Evolutionary conservation across 495 filamentous ascomycete genomes (phyloP).

Genomic region (Daldinia loculata): DNA sequence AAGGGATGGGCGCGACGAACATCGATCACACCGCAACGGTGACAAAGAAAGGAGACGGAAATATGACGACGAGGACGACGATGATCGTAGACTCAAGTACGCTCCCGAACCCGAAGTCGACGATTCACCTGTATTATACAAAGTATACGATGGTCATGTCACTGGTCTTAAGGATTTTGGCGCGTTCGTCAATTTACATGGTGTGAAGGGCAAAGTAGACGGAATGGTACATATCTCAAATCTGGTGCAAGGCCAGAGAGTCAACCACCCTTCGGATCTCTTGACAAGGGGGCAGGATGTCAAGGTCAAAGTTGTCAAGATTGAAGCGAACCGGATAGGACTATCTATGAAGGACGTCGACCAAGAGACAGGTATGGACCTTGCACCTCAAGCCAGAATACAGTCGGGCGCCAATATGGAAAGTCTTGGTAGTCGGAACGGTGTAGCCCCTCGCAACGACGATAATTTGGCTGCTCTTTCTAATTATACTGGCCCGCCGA

Average conservation of each 20-base stretch:
- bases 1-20: conserved; percentile 70
- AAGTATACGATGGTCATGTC: conserved; percentile 88
- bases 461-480: conserved; percentile 69
- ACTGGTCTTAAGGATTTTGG: conserved; percentile 96
- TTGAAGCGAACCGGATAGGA: conserved; percentile 80
- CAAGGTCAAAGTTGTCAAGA: conserved; percentile 91
- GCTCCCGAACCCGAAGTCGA: conserved; percentile 81
- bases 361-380: conserved; percentile 85
- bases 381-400: conserved; percentile 80
- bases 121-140: conserved; percentile 80
- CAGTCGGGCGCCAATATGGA: conserved; percentile 94
- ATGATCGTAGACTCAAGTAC: conserved; percentile 71
- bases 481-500: conserved; percentile 59
- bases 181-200: conserved; percentile 90
- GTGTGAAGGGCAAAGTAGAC: conserved; percentile 87
- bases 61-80: conserved; percentile 56
- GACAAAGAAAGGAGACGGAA: conserved; percentile 55
- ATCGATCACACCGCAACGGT: conserved; percentile 59
- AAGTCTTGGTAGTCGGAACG: conserved; percentile 74
- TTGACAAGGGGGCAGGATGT: conserved; percentile 82
- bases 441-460: conserved; percentile 53
- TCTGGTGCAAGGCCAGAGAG: conserved; percentile 85
- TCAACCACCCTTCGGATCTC: conserved; percentile 91
- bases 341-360: conserved; percentile 98
- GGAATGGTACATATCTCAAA: conserved; percentile 96